These are phyloP conservation scores for Insectozyma bohioensis DNA, from an alignment of 1,139 yeast genomes.

Conservation along the genomic window DNA sequence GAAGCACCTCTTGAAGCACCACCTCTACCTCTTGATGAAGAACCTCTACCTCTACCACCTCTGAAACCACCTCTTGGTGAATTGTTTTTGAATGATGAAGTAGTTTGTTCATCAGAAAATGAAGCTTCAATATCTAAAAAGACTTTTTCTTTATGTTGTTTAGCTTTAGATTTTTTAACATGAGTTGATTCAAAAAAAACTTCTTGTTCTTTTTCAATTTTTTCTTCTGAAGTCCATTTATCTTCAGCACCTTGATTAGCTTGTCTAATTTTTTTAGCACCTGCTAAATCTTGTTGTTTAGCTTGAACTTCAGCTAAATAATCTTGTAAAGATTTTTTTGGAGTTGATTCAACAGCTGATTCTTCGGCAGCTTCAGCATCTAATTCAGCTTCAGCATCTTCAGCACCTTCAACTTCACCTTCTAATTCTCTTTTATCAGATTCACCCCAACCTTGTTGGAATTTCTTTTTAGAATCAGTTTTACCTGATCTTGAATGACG, in stretches of 20 bases:
- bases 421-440: slow-evolving; percentile 60
- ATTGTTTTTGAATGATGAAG: slow-evolving; percentile 21
- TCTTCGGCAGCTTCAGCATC: slow-evolving; percentile 37
- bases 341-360: slow-evolving; percentile 41
- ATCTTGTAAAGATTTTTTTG: slow-evolving; percentile 67
- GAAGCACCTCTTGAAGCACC: slow-evolving; percentile 41
- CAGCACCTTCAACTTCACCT: slow-evolving; percentile 64
- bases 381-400: slow-evolving; percentile 54
- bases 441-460: slow-evolving; percentile 82
- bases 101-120: slow-evolving; percentile 53
- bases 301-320: slow-evolving; percentile 64
- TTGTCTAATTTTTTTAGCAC: slow-evolving; percentile 45
- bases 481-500: slow-evolving; percentile 85
- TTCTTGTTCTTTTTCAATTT: slow-evolving; percentile 58
- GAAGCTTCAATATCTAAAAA: slow-evolving; percentile 65
- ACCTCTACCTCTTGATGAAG: too few species aligned
- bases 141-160: slow-evolving; percentile 69
- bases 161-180: slow-evolving; percentile 59
- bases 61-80: slow-evolving; percentile 37
- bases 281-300: slow-evolving; percentile 47
- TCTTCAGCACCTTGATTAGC: slow-evolving; percentile 62
- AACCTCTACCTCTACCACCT: slow-evolving; percentile 27
- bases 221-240: slow-evolving; percentile 64
- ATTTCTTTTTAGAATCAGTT: slow-evolving; percentile 82
- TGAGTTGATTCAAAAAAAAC: slow-evolving; percentile 54